Base-by-base conservation (phyloP, 2,329 filamentous ascomycete genomes). In the Fusarium abutilonis region DNA sequence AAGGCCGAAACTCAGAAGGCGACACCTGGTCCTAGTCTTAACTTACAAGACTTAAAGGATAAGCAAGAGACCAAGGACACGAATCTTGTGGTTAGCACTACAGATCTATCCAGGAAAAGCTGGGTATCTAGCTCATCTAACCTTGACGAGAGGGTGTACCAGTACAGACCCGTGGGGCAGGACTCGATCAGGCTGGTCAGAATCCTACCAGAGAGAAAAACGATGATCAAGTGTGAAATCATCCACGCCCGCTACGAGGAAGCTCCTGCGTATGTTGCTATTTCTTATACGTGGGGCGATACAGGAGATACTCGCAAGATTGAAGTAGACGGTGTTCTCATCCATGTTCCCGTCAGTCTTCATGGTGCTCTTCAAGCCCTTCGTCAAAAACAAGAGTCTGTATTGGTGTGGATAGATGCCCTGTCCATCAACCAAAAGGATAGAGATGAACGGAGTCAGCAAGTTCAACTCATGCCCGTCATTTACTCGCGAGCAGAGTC, bases 231-330 rank as follows among this genome's bases (percentile, higher is more conserved):
- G 4, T 63, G 59, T 2, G 59, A 63, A 2, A 45, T 63, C 1
- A 49, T 59, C 1, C 59, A 63, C 13, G 43, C 40, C 9, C 40
- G 47, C 1, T 4, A 63, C 8, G 31, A 51, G 7, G 7, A 54
- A 1, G 23, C 47, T 3, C 53, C 53, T n/a, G 34, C 28, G 4
- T 64, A 63, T 2, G 6, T 36, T 4, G 60, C 60, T 13, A 11
- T 64, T 4, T 63, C 60, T 0, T 63, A 63, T n/a, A 36, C 60
- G 3, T 64, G 60, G 60, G 60, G 54, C 2, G 60, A 63, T 13
- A 36, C 43, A 1, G 44, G 53, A 1, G 60, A 64, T 6, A 60
- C 36, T 4, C 56, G 38, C 4, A 51, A 21, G 6, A 56, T 63
- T 2, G 60, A 56, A 7, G 13, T 63, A 3, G 48, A 60, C 21